phyloP scores from a whole-genome alignment of 2,329 filamentous ascomycete species.

The Helotiales sp. region DNA sequence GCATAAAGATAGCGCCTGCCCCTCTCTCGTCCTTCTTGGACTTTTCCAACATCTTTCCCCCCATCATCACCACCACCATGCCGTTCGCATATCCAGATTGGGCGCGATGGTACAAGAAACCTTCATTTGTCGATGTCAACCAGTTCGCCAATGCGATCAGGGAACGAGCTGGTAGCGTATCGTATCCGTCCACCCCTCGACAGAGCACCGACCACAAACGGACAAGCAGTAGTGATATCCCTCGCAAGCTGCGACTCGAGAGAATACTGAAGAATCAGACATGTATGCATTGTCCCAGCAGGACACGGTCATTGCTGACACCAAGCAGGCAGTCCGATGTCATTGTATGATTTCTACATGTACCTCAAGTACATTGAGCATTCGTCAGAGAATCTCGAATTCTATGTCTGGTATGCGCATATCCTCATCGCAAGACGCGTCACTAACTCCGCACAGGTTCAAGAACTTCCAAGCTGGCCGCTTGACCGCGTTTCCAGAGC shows the following conservation, averaged over 20 bases:
- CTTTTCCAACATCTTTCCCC: neutral
- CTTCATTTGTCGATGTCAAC: constrained; percentile 48
- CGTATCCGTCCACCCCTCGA: constrained; percentile 25
- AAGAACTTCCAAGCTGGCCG: constrained; percentile 43
- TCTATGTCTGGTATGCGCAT: constrained; percentile 46
- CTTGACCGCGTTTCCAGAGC: constrained; percentile 21
- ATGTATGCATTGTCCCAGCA: constrained; percentile 34
- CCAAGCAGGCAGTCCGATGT: constrained; percentile 46
- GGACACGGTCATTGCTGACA: neutral
- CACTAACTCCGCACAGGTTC: constrained; percentile 37
- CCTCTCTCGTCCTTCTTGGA: neutral
- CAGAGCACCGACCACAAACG: constrained; percentile 39
- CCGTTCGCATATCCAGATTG: constrained; percentile 28
- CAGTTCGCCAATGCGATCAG: constrained; percentile 43
- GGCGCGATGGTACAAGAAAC: constrained; percentile 50
- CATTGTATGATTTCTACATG: constrained; percentile 51
- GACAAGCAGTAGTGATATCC: constrained; percentile 39
- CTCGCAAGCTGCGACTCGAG: constrained; percentile 43
- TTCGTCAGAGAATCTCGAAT: constrained; percentile 50
- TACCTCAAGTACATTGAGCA: constrained; percentile 51
- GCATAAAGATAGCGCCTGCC: neutral
- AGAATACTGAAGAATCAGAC: constrained; percentile 49
- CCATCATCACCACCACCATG: constrained; percentile 1
- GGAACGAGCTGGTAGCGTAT: constrained; percentile 16
- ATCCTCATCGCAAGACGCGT: neutral